phyloP scores from a whole-genome alignment of 73 alveolate genomes.

The Strombidium stylifer region DNA sequence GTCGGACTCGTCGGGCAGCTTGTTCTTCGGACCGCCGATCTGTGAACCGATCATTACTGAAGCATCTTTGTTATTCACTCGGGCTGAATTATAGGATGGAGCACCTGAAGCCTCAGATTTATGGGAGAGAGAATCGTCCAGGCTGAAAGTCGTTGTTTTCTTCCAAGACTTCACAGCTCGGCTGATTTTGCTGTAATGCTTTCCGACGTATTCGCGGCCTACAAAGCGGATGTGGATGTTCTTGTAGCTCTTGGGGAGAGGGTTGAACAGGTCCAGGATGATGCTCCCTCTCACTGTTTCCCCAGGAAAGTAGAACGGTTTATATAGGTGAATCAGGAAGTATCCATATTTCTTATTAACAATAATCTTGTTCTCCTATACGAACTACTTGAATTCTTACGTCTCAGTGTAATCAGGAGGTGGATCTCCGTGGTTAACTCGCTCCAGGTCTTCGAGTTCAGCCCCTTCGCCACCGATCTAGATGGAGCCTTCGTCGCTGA shows the following conservation, averaged over 20 bases:
- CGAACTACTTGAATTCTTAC: background rate
- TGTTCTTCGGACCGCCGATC: too few species aligned
- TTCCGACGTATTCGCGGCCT: conserved; percentile 27
- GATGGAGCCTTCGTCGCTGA: background rate
- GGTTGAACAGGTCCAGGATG: conserved; percentile 19
- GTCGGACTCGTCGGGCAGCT: too few species aligned
- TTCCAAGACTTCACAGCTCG: too few species aligned
- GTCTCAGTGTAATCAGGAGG: background rate
- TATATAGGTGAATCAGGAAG: background rate
- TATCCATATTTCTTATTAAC: conserved; percentile 1
- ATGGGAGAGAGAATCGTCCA: too few species aligned
- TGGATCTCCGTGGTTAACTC: background rate
- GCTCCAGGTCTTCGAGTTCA: too few species aligned
- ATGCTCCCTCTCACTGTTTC: conserved; percentile 35
- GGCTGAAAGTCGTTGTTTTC: too few species aligned
- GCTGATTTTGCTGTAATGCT: background rate
- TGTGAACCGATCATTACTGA: too few species aligned
- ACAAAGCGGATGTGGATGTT: conserved; percentile 2
- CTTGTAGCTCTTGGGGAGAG: background rate
- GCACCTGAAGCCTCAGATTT: too few species aligned
- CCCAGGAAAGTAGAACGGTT: conserved; percentile 22
- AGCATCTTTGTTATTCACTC: too few species aligned
- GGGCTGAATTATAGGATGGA: too few species aligned
- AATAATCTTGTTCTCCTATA: background rate
- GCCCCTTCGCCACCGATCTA: background rate